phyloP scores from a whole-genome alignment of 805 yeast genomes.

The Crinitomyces ghanaensis region DNA sequence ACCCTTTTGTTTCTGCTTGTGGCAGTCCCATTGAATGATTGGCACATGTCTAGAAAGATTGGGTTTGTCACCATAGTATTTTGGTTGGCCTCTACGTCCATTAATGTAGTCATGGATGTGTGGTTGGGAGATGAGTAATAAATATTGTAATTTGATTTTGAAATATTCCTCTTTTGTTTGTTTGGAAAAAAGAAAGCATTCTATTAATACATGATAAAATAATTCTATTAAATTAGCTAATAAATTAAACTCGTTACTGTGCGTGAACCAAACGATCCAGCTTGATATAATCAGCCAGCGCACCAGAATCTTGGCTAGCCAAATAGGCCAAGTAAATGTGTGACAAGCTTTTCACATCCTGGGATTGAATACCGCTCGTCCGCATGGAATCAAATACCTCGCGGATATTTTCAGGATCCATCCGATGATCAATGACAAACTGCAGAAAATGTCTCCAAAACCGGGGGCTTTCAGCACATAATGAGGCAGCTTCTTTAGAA shows the following conservation, averaged over 20 bases:
- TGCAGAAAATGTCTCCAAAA: constrained; percentile 25
- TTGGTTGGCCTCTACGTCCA: constrained; percentile 33
- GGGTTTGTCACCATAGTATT: constrained; percentile 31
- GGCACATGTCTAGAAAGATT: constrained; percentile 31
- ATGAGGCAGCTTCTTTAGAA: constrained; percentile 1
- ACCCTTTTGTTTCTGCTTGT: constrained; percentile 30
- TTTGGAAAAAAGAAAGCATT: no score
- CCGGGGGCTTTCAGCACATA: constrained; percentile 13
- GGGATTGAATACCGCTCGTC: constrained; percentile 14
- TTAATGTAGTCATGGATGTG: constrained; percentile 20
- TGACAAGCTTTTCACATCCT: constrained; percentile 18
- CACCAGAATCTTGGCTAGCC: constrained; percentile 6
- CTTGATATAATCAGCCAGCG: constrained; percentile 7
- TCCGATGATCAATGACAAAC: constrained; percentile 21
- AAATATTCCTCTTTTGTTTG: no score
- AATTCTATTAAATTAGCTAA: no score
- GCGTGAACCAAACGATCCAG: constrained; percentile 7
- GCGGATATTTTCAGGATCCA: not conserved
- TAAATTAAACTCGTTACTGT: no score
- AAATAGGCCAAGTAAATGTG: constrained; percentile 23
- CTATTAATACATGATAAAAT: no score
- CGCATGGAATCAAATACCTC: constrained; percentile 12
- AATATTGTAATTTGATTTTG: no score
- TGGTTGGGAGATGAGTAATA: no score
- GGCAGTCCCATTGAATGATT: constrained; percentile 31